Conservation (phyloP, 2,329 filamentous ascomycete genomes). For the Alternaria sp. region DNA sequence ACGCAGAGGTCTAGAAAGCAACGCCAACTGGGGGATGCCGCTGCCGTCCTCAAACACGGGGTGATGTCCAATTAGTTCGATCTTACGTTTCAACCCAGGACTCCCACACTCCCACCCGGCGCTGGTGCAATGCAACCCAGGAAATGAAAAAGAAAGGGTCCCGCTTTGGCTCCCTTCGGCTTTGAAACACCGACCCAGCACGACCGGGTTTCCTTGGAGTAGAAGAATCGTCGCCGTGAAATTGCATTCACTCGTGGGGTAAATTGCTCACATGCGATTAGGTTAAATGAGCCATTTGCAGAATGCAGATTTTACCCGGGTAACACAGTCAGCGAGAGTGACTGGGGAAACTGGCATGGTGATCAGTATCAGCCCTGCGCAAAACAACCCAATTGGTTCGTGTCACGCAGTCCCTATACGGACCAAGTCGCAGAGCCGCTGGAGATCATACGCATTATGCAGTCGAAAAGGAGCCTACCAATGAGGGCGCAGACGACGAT, state of each 20-base stretch:
- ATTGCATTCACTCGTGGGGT: conserved; percentile 2
- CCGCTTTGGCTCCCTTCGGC: conserved; percentile 20
- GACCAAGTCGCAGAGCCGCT: conserved; percentile 40
- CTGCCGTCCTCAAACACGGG: conserved; percentile 33
- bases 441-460: conserved; percentile 22
- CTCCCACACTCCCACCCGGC: conserved; percentile 20
- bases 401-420: conserved; percentile 34
- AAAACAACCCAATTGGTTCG: conserved; percentile 30
- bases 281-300: conserved; percentile 18
- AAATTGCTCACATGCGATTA: conserved; percentile 18
- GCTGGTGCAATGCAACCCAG: conserved; percentile 14
- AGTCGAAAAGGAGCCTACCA: conserved; percentile 11
- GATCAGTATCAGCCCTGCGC: conserved; percentile 40
- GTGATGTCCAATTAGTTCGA: conserved; percentile 23
- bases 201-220: conserved; percentile 6
- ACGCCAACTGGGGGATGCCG: conserved; percentile 37
- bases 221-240: conserved; percentile 11
- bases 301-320: background rate
- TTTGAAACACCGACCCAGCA: conserved; percentile 26
- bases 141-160: conserved; percentile 22
- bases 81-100: conserved; percentile 26
- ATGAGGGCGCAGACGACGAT: conserved; percentile 1
- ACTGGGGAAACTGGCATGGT: conserved; percentile 6
- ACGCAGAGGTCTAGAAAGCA: conserved; percentile 9
- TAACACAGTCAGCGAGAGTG: conserved; percentile 13